Conservation (phyloP, 495 filamentous ascomycete genomes). For the Aspergillus ostianus region DNA sequence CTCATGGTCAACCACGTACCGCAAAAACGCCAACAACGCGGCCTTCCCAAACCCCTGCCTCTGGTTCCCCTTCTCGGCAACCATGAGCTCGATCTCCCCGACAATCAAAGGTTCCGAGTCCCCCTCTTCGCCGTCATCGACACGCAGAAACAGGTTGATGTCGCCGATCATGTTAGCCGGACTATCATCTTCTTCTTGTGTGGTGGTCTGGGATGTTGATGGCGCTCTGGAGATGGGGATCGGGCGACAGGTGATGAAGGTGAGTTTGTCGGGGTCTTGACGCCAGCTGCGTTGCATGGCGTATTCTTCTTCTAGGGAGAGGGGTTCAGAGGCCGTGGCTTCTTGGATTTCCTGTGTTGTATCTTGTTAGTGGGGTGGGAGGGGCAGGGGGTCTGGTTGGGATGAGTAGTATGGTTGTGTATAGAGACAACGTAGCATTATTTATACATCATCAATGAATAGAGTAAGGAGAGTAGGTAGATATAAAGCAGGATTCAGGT, state of each 20-base stretch:
- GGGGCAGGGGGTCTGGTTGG: neutral
- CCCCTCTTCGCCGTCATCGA: conserved; percentile 41
- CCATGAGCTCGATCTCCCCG: conserved; percentile 59
- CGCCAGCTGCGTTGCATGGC: conserved; percentile 84
- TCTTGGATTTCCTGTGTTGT: conserved; percentile 65
- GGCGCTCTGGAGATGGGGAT: conserved; percentile 1
- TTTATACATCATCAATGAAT: too few relatives aligned
- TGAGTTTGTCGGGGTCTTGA: conserved; percentile 56
- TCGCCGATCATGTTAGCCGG: conserved; percentile 72
- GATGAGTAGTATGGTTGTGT: neutral
- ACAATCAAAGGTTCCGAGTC: conserved; percentile 12
- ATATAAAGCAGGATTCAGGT: too few relatives aligned
- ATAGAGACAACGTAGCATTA: neutral
- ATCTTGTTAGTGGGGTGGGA: neutral
- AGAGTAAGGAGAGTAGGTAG: neutral
- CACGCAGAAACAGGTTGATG: conserved; percentile 77
- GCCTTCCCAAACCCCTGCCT: conserved; percentile 64
- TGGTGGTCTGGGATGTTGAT: conserved; percentile 19
- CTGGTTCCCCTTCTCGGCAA: conserved; percentile 59
- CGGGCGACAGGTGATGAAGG: conserved; percentile 44
- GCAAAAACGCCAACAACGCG: conserved; percentile 64
- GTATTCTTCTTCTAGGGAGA: conserved; percentile 77
- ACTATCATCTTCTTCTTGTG: conserved; percentile 53
- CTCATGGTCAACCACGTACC: conserved; percentile 55
- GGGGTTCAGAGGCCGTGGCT: conserved; percentile 79